Conservation (phyloP, 495 filamentous ascomycete genomes). For the Neurospora hispaniola region DNA sequence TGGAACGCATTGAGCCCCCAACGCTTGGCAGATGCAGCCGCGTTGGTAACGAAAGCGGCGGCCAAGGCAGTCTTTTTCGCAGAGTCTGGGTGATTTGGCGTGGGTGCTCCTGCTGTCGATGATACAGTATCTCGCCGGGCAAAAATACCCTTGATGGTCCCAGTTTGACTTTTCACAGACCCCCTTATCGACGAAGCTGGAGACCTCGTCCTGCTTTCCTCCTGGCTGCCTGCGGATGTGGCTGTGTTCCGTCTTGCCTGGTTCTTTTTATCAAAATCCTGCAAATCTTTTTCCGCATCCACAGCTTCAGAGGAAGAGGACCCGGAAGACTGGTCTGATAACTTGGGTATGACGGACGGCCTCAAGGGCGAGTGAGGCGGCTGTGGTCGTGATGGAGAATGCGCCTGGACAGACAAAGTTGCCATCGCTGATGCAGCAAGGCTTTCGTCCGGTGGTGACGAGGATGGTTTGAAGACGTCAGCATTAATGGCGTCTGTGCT, state of each 20-base stretch:
- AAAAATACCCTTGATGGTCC: slow-evolving; percentile 31
- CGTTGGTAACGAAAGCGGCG: slow-evolving; percentile 49
- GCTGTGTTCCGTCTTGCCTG: slow-evolving; percentile 34
- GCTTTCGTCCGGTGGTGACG: slow-evolving; percentile 40
- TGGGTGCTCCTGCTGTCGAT: slow-evolving; percentile 13
- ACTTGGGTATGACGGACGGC: slow-evolving; percentile 26
- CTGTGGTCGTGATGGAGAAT: slow-evolving; percentile 40
- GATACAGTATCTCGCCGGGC: slow-evolving; percentile 24
- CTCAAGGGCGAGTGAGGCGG: slow-evolving; percentile 38
- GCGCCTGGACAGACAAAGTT: slow-evolving; percentile 52
- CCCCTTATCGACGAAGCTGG: slow-evolving; percentile 23
- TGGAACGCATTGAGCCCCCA: slow-evolving; percentile 71
- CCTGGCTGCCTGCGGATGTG: slow-evolving; percentile 26
- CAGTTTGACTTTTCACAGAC: slow-evolving; percentile 28
- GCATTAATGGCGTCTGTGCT: slow-evolving; percentile 50
- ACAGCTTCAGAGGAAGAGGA: slow-evolving; percentile 23
- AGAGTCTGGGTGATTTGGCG: slow-evolving; percentile 13
- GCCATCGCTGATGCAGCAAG: slow-evolving; percentile 53
- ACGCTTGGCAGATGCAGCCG: slow-evolving; percentile 69
- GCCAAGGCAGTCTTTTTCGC: slow-evolving; percentile 39
- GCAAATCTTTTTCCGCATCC: slow-evolving; percentile 25
- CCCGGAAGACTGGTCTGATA: slow-evolving; percentile 31
- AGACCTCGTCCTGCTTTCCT: slow-evolving; percentile 17
- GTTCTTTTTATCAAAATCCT: slow-evolving; percentile 23
- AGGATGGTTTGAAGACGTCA: slow-evolving; percentile 40